phyloP scores from a whole-genome alignment of 148 eudicot genomes.

The Amaranthus hypochondriacus region DNA sequence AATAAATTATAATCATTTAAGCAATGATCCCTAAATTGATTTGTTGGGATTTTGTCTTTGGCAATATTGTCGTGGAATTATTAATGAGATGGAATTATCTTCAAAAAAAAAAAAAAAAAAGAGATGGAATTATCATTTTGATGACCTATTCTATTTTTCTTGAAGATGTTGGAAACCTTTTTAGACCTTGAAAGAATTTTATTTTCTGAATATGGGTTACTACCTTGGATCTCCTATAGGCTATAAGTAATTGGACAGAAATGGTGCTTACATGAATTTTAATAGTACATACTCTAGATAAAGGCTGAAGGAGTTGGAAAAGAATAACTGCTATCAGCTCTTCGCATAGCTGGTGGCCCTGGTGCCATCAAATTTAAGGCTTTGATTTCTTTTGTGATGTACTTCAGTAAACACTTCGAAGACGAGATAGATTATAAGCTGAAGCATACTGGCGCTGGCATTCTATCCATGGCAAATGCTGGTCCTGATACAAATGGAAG shows the following conservation, averaged over 20 bases:
- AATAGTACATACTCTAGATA: not conserved
- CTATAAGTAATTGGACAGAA: not conserved
- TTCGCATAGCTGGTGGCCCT: no score
- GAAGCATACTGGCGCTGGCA: slow-evolving; percentile 97
- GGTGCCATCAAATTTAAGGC: not conserved
- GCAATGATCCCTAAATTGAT: no score
- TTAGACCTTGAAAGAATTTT: no score
- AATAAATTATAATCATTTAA: no score
- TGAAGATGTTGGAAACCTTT: no score
- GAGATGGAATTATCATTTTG: no score
- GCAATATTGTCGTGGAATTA: no score
- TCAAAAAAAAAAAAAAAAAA: no score
- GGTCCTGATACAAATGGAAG: slow-evolving; percentile 98
- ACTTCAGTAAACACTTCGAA: slow-evolving; percentile 67
- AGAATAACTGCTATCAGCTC: not conserved
- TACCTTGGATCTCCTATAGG: not conserved
- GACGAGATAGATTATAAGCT: slow-evolving; percentile 69
- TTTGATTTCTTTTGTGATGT: slow-evolving; percentile 18
- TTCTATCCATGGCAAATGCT: slow-evolving; percentile 96
- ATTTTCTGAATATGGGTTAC: no score
- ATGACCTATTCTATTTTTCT: no score
- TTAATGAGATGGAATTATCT: no score
- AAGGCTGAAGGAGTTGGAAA: not conserved
- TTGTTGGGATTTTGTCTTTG: no score
- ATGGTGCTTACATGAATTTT: not conserved